Evolutionary conservation across 73 alveolate species (phyloP).

Genomic region (Symbiodinium natans): DNA sequence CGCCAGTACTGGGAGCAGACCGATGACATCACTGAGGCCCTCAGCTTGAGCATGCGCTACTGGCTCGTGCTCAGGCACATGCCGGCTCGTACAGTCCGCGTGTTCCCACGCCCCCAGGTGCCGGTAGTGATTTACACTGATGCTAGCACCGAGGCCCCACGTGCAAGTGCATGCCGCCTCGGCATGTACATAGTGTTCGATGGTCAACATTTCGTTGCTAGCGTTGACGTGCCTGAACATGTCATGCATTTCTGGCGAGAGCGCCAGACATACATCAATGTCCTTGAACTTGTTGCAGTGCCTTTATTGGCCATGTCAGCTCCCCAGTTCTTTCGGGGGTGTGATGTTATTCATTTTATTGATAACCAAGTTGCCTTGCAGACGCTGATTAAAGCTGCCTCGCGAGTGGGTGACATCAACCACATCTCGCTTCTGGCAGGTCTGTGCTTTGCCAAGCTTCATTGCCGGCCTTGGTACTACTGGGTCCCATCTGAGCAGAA

Average conservation of each 20-base stretch:
- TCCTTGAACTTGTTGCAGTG: slow-evolving; percentile 15
- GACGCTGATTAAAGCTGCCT: background rate
- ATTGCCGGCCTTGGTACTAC: background rate
- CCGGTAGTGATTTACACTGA: slow-evolving; percentile 36
- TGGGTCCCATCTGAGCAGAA: background rate
- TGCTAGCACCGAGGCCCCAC: slow-evolving; percentile 16
- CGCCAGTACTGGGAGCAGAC: slow-evolving; percentile 20
- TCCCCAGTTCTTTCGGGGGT: background rate
- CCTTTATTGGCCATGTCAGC: background rate
- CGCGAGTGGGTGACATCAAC: background rate
- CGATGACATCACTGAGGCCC: background rate
- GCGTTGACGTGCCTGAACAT: background rate
- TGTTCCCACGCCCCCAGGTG: background rate
- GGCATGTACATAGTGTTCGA: background rate
- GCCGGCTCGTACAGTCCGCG: background rate
- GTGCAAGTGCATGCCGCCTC: background rate
- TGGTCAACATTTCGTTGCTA: background rate
- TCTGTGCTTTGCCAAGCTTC: background rate
- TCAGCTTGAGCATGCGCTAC: background rate
- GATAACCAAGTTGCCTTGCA: background rate
- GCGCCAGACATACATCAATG: background rate
- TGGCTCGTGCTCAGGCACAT: background rate
- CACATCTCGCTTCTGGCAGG: background rate
- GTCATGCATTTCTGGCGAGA: background rate
- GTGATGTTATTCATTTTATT: background rate